phyloP scores from a whole-genome alignment of 306 rosid genomes.

The Glycine soja region DNA sequence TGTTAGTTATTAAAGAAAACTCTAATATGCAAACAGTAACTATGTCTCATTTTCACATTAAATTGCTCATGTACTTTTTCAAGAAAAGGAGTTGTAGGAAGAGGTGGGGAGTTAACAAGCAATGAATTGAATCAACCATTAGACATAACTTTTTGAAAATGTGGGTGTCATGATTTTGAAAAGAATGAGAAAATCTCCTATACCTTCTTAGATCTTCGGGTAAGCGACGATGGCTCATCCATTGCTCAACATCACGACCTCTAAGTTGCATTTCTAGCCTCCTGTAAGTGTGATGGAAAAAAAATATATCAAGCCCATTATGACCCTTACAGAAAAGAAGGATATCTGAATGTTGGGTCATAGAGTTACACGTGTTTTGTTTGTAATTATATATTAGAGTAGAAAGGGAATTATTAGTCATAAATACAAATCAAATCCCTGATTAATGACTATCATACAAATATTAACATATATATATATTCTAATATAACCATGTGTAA shows the following conservation, averaged over 20 bases:
- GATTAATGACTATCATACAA: too few species aligned
- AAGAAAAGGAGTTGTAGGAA: background rate
- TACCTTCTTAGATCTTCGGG: conserved; percentile 66
- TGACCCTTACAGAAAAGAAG: too few species aligned
- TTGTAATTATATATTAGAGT: too few species aligned
- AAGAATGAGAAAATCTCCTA: conserved; percentile 21
- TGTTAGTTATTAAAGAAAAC: too few species aligned
- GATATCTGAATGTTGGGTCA: too few species aligned
- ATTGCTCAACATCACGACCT: conserved; percentile 87
- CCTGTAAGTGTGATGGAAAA: conserved; percentile 51
- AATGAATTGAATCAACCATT: background rate
- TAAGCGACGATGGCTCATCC: conserved; percentile 95
- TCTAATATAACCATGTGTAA: too few species aligned
- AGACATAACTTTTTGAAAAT: background rate
- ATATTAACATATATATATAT: too few species aligned
- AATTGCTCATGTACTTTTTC: conserved; percentile 13
- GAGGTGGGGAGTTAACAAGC: background rate
- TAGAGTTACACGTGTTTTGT: too few species aligned
- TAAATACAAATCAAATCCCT: too few species aligned
- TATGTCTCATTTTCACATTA: background rate
- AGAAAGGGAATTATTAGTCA: too few species aligned
- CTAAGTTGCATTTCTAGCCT: conserved; percentile 83
- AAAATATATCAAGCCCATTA: conserved; percentile 27
- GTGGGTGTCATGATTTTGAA: background rate
- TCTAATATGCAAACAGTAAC: background rate